Percentiles rank a stretch among this genome's conserved stretches.
These are phyloP conservation scores for Sclerotinia spermophila DNA, from an alignment of 2,329 filamentous ascomycete species.

Conservation along the genomic window DNA sequence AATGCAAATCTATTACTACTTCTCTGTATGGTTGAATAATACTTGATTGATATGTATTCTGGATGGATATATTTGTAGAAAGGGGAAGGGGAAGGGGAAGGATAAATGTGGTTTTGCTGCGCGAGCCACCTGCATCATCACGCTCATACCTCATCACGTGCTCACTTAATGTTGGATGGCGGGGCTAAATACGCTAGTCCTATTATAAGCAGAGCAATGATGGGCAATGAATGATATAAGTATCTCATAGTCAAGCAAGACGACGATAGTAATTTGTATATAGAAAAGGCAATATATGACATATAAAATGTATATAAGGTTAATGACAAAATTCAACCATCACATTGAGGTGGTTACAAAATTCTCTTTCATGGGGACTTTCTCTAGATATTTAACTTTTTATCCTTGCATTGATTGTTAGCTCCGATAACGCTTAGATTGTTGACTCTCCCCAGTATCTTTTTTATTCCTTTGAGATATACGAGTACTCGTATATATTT, in stretches of 20 bases:
- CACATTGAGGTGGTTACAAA: not conserved
- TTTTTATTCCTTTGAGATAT: constrained; percentile 5
- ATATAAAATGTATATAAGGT: not conserved
- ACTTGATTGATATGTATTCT: not conserved
- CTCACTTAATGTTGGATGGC: not conserved
- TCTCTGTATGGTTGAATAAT: constrained; percentile 6
- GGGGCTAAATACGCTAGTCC: not conserved
- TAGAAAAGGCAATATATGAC: not conserved
- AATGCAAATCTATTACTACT: constrained; percentile 7
- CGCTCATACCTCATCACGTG: not conserved
- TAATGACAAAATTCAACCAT: not conserved
- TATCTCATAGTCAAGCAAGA: not conserved
- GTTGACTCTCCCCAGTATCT: not conserved
- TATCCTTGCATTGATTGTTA: constrained; percentile 9
- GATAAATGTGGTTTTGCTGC: not conserved
- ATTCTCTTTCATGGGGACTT: not conserved
- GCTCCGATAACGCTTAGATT: constrained; percentile 17
- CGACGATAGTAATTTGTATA: not conserved
- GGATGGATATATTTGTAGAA: not conserved
- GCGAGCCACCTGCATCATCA: not conserved
- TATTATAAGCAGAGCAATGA: not conserved
- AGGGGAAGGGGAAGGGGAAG: not conserved
- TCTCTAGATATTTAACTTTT: not conserved
- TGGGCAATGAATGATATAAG: constrained; percentile 2
- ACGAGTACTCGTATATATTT: not conserved